Base-by-base conservation (phyloP, 371 early-diverging fungal species). In the Zopfochytrium polystomum region DNA sequence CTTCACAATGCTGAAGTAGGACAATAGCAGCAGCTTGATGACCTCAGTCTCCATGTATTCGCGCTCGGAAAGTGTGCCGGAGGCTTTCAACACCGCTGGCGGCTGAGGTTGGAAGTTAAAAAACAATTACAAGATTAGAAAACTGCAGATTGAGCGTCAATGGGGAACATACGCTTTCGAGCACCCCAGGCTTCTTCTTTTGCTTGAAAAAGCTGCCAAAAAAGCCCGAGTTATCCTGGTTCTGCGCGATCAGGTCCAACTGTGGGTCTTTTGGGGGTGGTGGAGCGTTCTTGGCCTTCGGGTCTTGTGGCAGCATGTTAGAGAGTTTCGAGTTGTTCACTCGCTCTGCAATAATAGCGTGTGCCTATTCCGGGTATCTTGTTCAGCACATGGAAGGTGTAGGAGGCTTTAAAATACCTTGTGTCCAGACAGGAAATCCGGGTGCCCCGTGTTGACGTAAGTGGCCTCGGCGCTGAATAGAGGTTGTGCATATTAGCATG, bases 371-470 rank as follows among this genome's bases (percentile, higher is more conserved):
- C 91, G 65, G 38, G n/a, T n/a, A n/a, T n/a, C n/a, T n/a, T n/a
- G n/a, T n/a, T n/a, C n/a, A n/a, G n/a, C n/a, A n/a, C n/a, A n/a
- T n/a, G n/a, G n/a, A n/a, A n/a, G n/a, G n/a, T n/a, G n/a, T n/a
- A n/a, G n/a, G n/a, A n/a, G n/a, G n/a, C n/a, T n/a, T n/a, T 7
- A 3, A 11, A 0, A 11, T 44, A 68, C 75, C 72, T 87, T 88
- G 80, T 97, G 95, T 50, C 98, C 98, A 58, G 83, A 88, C 59
- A 97, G 80, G 71, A 99, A 99, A 71, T 99, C 98, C 5, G 98
- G 98, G 73, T 99, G 98, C 18, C 86, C 97, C 0, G 99, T 99
- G 82, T 97, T 98, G 77, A 99, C 90, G 75, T 99, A 99, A 74
- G 86, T 84, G 3, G 90, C 77, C 78, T 98, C 98, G 86, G 94